Evolutionary conservation across 768 basidiomycete genomes (phyloP).

Genomic region (Candolleomyces aberdarensis): DNA sequence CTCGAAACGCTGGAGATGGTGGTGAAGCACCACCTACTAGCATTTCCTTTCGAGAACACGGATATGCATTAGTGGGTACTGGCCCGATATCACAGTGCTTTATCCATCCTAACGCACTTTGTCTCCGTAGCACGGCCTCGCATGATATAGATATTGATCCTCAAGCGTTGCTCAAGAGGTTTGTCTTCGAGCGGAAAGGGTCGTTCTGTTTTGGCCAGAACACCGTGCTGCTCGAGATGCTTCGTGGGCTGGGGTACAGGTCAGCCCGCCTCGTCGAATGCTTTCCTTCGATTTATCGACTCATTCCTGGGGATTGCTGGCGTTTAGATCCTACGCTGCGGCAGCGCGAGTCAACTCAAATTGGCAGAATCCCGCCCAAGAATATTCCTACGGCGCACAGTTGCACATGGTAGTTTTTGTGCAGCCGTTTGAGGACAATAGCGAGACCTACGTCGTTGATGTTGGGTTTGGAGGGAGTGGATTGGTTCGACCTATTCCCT

Average conservation of each 20-base stretch:
- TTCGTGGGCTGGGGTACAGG: conserved; percentile 27
- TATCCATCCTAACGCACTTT: neutral
- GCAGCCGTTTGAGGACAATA: conserved; percentile 23
- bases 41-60: conserved; percentile 36
- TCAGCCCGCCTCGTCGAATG: neutral
- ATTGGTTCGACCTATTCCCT: conserved; percentile 24
- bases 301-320: neutral
- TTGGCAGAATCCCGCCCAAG: conserved; percentile 4
- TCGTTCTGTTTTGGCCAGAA: conserved; percentile 29
- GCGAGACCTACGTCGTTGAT: conserved; percentile 29
- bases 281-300: neutral
- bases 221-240: conserved; percentile 22
- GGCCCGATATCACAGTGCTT: too few species aligned
- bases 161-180: conserved; percentile 17
- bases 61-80: conserved; percentile 35
- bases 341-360: conserved; percentile 23
- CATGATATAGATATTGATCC: conserved; percentile 23
- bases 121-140: conserved; percentile 14
- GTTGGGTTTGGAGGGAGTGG: conserved; percentile 26
- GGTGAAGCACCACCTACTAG: conserved; percentile 24
- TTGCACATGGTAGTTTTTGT: conserved; percentile 28
- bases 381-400: conserved; percentile 12
- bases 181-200: conserved; percentile 18
- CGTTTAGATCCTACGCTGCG: conserved; percentile 23
- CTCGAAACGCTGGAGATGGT: conserved; percentile 24